phyloP scores from a whole-genome alignment of 2,329 filamentous ascomycete genomes.

The Pestalotiopsis sp. region DNA sequence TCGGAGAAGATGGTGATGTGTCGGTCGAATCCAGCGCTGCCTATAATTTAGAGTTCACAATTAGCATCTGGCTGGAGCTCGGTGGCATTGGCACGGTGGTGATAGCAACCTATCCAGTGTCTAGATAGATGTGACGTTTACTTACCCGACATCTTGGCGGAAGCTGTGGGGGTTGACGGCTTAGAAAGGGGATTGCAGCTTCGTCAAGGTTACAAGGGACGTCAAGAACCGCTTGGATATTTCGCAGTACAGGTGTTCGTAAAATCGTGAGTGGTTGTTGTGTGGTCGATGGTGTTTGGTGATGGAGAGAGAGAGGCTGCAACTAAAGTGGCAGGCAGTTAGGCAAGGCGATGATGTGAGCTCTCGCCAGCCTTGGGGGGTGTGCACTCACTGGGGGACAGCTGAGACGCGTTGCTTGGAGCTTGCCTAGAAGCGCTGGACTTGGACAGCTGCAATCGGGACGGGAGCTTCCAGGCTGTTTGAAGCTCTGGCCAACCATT shows the following conservation, averaged over 20 bases:
- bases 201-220: neutral
- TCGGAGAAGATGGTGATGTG: slow-evolving; percentile 99
- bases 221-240: neutral
- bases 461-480: neutral
- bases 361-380: slow-evolving; percentile 26
- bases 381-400: slow-evolving; percentile 13
- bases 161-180: neutral
- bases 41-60: slow-evolving; percentile 41
- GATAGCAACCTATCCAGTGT: slow-evolving; percentile 17
- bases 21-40: slow-evolving; percentile 90
- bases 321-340: neutral
- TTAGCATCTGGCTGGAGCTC: slow-evolving; percentile 24
- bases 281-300: neutral
- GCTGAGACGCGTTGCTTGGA: slow-evolving; percentile 29
- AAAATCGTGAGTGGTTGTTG: neutral
- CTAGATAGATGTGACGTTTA: slow-evolving; percentile 25
- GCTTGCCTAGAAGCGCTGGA: slow-evolving; percentile 33
- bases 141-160: slow-evolving; percentile 55
- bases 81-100: slow-evolving; percentile 14
- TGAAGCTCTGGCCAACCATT: neutral
- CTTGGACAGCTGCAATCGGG: neutral
- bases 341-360: slow-evolving; percentile 13
- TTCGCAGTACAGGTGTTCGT: neutral
- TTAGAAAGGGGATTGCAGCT: neutral
- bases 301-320: slow-evolving; percentile 1